Percentiles rank a stretch among this genome's conserved stretches.
Conservation (phyloP, 352 stramenopile species). For the Phytophthora palmivora region DNA sequence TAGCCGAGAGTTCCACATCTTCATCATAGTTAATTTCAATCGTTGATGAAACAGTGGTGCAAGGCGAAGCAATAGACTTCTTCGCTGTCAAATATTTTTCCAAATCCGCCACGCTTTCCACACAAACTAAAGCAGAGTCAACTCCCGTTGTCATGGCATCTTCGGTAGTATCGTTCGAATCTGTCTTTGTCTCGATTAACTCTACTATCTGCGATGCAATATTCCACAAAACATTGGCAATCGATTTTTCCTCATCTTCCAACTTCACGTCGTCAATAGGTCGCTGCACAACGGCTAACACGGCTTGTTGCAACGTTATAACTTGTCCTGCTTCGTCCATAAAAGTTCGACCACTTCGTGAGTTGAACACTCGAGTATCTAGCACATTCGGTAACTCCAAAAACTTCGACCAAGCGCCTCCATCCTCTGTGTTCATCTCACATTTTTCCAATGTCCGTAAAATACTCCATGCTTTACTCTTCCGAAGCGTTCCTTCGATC, state of each 20-base stretch:
- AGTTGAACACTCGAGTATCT: constrained; percentile 29
- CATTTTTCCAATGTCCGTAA: constrained; percentile 12
- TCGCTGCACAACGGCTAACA: constrained; percentile 3
- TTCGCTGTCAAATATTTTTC: constrained; percentile 24
- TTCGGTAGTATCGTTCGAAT: not conserved
- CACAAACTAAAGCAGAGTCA: not conserved
- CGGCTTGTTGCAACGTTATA: constrained; percentile 27
- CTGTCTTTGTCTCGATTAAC: constrained; percentile 1
- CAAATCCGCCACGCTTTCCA: constrained; percentile 5
- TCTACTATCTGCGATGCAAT: constrained; percentile 18
- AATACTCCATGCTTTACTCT: constrained; percentile 3
- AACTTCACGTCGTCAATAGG: not conserved
- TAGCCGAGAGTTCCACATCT: constrained; percentile 13
- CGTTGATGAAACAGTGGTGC: not conserved
- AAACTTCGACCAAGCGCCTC: constrained; percentile 29
- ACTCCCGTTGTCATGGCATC: too few species aligned
- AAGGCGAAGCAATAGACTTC: not conserved
- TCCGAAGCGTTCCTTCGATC: constrained; percentile 6
- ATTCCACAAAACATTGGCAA: constrained; percentile 17
- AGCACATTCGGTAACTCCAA: constrained; percentile 25
- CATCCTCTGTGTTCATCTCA: not conserved
- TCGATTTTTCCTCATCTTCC: not conserved
- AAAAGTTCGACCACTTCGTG: constrained; percentile 30
- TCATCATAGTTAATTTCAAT: constrained; percentile 9
- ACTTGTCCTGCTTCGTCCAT: constrained; percentile 22